Evolutionary conservation across 176 grass and related monocot species (phyloP).

Genomic region (Hsuehochloa calcarea): DNA sequence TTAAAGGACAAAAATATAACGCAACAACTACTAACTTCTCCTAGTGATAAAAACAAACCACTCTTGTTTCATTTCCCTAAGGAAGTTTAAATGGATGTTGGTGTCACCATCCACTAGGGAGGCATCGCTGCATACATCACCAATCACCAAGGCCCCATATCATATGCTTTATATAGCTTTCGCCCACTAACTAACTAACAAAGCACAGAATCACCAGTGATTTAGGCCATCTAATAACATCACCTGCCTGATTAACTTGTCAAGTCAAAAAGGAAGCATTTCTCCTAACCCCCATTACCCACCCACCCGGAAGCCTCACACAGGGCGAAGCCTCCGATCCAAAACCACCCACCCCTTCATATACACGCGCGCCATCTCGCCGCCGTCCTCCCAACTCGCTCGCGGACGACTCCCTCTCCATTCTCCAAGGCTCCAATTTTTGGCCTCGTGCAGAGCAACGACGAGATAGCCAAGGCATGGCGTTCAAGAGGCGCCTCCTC

Average conservation of each 20-base stretch:
- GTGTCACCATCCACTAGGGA: slow-evolving; percentile 10
- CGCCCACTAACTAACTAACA: neutral
- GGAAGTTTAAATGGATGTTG: slow-evolving; percentile 10
- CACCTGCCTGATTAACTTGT: slow-evolving; percentile 25
- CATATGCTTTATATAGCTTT: slow-evolving; percentile 7
- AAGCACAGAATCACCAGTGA: slow-evolving; percentile 27
- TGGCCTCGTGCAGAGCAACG: neutral
- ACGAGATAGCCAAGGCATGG: neutral
- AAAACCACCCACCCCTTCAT: slow-evolving; percentile 14
- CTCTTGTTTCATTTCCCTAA: neutral
- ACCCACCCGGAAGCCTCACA: slow-evolving; percentile 23
- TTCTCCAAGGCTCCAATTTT: neutral
- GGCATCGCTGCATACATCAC: neutral
- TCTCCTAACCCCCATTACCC: neutral
- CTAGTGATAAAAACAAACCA: slow-evolving; percentile 29
- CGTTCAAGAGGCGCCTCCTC: slow-evolving; percentile 34
- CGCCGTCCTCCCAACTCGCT: neutral
- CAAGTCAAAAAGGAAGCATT: neutral
- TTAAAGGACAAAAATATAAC: neutral
- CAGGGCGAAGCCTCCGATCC: neutral
- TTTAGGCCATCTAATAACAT: neutral
- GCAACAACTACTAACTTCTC: neutral
- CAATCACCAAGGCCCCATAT: neutral
- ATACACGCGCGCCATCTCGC: slow-evolving; percentile 5
- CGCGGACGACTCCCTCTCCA: neutral